Evolutionary conservation across 805 yeast genomes (phyloP), one percentile per base, ranked within the genome.

Genomic region (Yarrowia divulgata): DNA sequence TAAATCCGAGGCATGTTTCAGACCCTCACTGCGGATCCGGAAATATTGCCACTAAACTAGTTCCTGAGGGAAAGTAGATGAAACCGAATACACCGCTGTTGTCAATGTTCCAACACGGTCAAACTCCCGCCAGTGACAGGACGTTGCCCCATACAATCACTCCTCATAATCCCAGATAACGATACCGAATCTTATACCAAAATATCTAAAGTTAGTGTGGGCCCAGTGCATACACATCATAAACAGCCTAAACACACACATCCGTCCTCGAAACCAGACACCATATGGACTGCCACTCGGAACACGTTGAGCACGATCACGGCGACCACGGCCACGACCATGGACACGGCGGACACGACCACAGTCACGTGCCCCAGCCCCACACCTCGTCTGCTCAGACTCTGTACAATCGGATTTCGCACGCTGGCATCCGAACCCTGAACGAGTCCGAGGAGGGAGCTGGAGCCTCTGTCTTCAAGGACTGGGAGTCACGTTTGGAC

Each of bases 341-440:
- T 54, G 73, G 63, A 71, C 77, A 68, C 76, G 75, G 46, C 70
- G 72, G 63, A 71, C 70, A 70, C 71, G 69, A 72, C 73, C 79
- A 71, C 76, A 69, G 73, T 58, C 87, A 92, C 1, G 90, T 94
- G 32, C 84, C 88, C 42, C 90, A 91, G 8, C 93, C 97, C 0
- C 84, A 81, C 69, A 80, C 85, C 4, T 82, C 90, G 1, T 95
- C 89, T 73, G 87, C 91, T n/a, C 80, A 79, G 70, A 76, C 81
- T 3, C 80, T 93, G 16, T 83, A 84, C 71, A 78, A 82, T 39
- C 83, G 84, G 73, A 87, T 93, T 46, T 88, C 89, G 73, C 81
- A 87, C 10, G 80, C 84, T 18, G 85, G 85, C 39, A 80, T 93
- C 9, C 79, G 84, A 1, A 91, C 89, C 0, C 79, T 91, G 71